A percentile compares a stretch with the other conserved stretches of the same genome.
Evolutionary conservation across 1,284 basidiomycete species (phyloP).

Genomic region (Psilocybe mexicana): DNA sequence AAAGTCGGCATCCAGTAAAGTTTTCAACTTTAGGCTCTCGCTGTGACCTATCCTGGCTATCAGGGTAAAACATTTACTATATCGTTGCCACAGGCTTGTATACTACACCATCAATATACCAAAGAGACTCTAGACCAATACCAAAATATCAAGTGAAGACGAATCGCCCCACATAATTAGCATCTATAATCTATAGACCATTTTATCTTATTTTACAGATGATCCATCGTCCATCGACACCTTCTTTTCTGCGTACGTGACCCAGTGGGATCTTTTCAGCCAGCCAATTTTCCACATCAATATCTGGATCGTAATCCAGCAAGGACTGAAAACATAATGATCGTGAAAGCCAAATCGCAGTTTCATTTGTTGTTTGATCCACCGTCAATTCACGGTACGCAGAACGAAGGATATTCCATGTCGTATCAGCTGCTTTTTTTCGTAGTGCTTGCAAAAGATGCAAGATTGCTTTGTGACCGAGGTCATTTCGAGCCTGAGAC

Average conservation of each 20-base stretch:
- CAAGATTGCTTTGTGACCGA: conserved; percentile 44
- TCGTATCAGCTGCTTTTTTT: conserved; percentile 46
- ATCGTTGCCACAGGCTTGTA: background rate
- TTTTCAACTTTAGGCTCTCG: background rate
- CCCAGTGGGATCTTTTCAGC: conserved; percentile 40
- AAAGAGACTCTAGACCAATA: conserved; percentile 5
- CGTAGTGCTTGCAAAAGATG: conserved; percentile 49
- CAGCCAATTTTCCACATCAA: conserved; percentile 53
- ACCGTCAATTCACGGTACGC: conserved; percentile 65
- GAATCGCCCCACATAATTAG: too few relatives aligned
- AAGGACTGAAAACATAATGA: conserved; percentile 44
- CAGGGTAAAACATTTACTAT: background rate
- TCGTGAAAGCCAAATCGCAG: conserved; percentile 52
- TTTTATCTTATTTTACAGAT: conserved; percentile 43
- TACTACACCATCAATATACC: conserved; percentile 10
- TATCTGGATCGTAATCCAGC: conserved; percentile 22
- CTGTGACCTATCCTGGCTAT: background rate
- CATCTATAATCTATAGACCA: background rate
- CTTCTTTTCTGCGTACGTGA: conserved; percentile 54
- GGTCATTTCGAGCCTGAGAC: conserved; percentile 13
- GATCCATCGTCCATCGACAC: conserved; percentile 56
- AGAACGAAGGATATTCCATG: conserved; percentile 62
- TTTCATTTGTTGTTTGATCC: conserved; percentile 35
- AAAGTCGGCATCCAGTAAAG: conserved; percentile 46
- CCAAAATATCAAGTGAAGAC: background rate